Percentiles rank a stretch among this genome's conserved stretches.
These are phyloP conservation scores for Phytophthora colocasiae DNA, from an alignment of 352 stramenopile genomes.

Conservation along the genomic window DNA sequence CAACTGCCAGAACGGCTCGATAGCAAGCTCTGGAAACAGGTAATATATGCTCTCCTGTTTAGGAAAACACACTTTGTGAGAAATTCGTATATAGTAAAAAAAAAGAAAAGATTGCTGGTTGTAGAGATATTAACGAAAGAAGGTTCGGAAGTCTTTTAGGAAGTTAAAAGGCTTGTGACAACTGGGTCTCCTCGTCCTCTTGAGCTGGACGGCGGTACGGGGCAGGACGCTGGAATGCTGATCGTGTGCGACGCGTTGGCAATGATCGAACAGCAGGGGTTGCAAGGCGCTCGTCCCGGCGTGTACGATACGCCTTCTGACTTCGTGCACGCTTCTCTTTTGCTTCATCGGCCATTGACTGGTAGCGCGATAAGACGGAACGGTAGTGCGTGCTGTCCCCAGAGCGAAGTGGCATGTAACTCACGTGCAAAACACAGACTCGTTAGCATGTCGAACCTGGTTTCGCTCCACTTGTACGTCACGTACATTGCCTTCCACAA, in stretches of 20 bases:
- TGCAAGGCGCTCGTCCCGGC: neutral
- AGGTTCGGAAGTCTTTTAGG: neutral
- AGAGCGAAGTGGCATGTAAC: neutral
- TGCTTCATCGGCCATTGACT: neutral
- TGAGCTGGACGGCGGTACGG: neutral
- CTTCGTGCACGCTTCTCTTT: neutral
- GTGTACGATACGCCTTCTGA: neutral
- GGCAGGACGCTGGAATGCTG: no score
- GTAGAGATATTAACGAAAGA: neutral
- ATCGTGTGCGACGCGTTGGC: neutral
- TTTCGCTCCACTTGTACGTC: no score
- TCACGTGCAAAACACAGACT: neutral
- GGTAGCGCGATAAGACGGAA: neutral
- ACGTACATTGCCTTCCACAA: no score
- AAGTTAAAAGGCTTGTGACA: neutral
- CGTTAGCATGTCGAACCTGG: no score
- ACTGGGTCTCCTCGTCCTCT: neutral
- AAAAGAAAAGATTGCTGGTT: neutral
- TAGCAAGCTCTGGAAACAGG: neutral
- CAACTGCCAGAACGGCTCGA: neutral
- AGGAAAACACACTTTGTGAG: neutral
- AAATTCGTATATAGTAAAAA: neutral
- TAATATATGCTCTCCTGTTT: neutral
- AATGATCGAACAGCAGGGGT: neutral
- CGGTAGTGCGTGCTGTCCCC: neutral